Base-by-base conservation (phyloP, 495 filamentous ascomycete species). In the Talaromyces ruber region DNA sequence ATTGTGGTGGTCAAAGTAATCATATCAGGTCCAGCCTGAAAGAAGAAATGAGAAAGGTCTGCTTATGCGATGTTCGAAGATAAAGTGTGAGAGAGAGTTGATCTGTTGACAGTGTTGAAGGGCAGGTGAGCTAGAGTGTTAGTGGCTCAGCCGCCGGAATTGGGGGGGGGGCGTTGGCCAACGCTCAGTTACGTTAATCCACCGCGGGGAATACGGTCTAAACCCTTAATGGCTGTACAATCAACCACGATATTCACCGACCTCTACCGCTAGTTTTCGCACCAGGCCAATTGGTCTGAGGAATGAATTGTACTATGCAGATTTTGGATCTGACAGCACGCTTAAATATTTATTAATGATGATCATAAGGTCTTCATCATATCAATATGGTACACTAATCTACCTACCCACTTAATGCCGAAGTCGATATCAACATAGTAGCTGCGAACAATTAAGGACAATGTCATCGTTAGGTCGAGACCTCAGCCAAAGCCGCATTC, bases 21-120 rank as follows among this genome's bases (percentile, higher is more conserved):
- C 14, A 16, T 4, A 14, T 26, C 37, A 59, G 57, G 57, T 21
- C 57, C 57, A 59, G 57, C 57, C 57, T 59, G 57, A 25, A 25
- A 59, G 34, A 59, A 59, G 34, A 24, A 43, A 59, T 25, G 30
- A 3, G 14, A 34, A 28, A 39, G 16, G 24, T 14, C 7, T 53
- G 21, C 47, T 59, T 4, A 32, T 39, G 56, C 22, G 34, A 16
- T 45, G 57, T 32, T 29, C 8, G 28, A n/a, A 30, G 54, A 57
- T 14, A n/a, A 21, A 25, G 11, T 24, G n/a, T 21, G 47, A 51
- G 7, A 24, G 22, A 50, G 45, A n/a, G n/a, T 32, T 32, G 30
- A 32, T 32, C 4, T 32, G 30, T n/a, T n/a, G n/a, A n/a, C n/a
- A n/a, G n/a, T 0, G 32, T 37, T 37, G 32, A 14, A 37, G 8